Conservation (phyloP, 1,139 yeast genomes). For the Yamadazyma atmosphaerica region DNA sequence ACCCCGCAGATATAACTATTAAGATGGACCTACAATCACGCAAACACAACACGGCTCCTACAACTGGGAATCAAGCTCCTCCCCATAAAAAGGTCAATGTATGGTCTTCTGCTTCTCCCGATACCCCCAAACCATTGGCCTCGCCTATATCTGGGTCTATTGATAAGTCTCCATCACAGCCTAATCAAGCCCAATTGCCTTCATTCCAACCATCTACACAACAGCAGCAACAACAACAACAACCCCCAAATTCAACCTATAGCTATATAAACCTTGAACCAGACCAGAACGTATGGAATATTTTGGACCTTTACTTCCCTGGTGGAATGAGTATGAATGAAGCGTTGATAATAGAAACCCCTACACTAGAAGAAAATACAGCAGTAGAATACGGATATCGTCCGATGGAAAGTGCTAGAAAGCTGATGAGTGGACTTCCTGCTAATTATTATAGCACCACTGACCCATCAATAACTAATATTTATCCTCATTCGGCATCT, state of each 20-base stretch:
- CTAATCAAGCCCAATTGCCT: conserved; percentile 3
- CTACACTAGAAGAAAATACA: conserved; percentile 16
- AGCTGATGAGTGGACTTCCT: not conserved
- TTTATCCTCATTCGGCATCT: conserved; percentile 6
- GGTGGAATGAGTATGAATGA: conserved; percentile 69
- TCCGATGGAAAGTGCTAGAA: not conserved
- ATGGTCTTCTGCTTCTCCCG: conserved; percentile 16
- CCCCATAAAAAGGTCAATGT: conserved; percentile 17
- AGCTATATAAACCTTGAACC: conserved; percentile 51
- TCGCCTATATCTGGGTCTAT: conserved; percentile 17
- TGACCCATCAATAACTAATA: conserved; percentile 1
- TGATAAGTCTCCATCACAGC: conserved; percentile 10
- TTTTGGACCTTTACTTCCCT: conserved; percentile 64
- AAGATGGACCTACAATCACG: conserved; percentile 34
- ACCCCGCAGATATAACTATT: conserved; percentile 66
- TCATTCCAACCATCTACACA: conserved; percentile 4
- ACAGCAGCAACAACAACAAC: conserved; percentile 1
- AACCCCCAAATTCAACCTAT: conserved; percentile 7
- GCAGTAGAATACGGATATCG: not conserved
- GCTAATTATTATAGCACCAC: not conserved
- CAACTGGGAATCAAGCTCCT: conserved; percentile 5
- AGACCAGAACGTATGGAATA: conserved; percentile 59
- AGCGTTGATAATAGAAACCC: conserved; percentile 60
- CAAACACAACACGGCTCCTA: conserved; percentile 3
- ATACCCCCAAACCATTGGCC: conserved; percentile 11